Percentiles rank a stretch among this genome's conserved stretches.
Conservation (phyloP, 345 rosid genomes). For the Salix arbutifolia region DNA sequence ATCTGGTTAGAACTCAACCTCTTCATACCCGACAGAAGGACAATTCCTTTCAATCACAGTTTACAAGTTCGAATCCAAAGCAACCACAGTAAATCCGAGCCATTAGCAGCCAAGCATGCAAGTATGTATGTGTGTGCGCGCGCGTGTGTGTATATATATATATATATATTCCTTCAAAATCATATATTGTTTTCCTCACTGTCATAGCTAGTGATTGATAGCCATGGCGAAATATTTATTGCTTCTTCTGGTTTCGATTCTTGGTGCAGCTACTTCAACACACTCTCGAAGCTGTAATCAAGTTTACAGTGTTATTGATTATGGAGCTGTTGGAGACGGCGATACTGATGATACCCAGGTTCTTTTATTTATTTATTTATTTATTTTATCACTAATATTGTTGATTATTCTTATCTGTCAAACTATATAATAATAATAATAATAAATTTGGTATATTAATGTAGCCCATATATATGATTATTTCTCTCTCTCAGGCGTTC, state of each 20-base stretch:
- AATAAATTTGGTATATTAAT: neutral
- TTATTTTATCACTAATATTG: neutral
- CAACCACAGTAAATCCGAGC: no score
- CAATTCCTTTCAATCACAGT: no score
- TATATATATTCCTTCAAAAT: neutral
- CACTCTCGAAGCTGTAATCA: conserved; percentile 1
- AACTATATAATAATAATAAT: no score
- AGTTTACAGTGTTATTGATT: conserved; percentile 23
- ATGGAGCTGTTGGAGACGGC: conserved; percentile 41
- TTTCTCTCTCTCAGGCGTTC: conserved; percentile 26
- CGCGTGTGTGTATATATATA: no score
- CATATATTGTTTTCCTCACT: neutral
- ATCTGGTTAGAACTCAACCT: no score
- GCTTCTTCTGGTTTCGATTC: conserved; percentile 7
- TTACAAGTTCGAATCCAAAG: no score
- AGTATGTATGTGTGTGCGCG: no score
- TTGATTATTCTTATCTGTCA: no score
- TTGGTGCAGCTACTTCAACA: neutral
- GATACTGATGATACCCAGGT: conserved; percentile 34
- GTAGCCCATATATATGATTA: neutral
- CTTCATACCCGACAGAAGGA: no score
- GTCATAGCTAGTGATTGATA: neutral
- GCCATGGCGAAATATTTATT: neutral
- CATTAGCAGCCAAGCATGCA: no score
- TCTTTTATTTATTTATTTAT: neutral